Evolutionary conservation across 257 asterid genomes (phyloP), one percentile per base, ranked within the genome.

Genomic region (Salvia rosmarinus): DNA sequence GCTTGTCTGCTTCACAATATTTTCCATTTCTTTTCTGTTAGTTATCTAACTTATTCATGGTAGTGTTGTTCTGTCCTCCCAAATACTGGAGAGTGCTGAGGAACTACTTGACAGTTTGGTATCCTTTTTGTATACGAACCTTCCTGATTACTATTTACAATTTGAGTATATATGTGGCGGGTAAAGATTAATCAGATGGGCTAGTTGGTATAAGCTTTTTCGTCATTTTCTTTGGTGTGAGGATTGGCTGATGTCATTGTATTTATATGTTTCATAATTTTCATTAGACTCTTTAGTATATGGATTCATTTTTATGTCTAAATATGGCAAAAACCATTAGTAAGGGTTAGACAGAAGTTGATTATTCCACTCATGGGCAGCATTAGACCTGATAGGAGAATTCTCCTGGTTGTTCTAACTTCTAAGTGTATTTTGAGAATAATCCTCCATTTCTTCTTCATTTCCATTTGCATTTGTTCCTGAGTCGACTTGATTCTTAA

Each of bases 171-270:
- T 25, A 14, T 30, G 11, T 1, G 20, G 13, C 1, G 43, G 21
- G 21, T 14, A 13, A 28, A 58, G 11, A 14, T n/a, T 58, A 4
- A 14, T 14, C 9, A 7, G 21, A 5, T 34, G 17, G 21, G 25
- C 23, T 14, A 2, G 23, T 58, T 14, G 20, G 10, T 3, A 34
- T 14, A 23, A 5, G 6, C 43, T 13, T 57, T 57, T 17, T 0
- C 0, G 42, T 30, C 40, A 30, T 57, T 57, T 80, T 95, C 91
- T 81, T 73, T 95, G 89, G 99, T 98, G 80, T 95, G 91, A 74
- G 90, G 85, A 28, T 78, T 95, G 78, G 97, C 25, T 8, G 46
- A 9, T n/a, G 32, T 16, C 7, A 4, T 35, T 3, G 9, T 16
- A 16, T 35, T 34, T 60, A 30, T 55, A 49, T 20, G 12, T 35